phyloP scores from a whole-genome alignment of 441 rosid species.

The Mallotus repandus region DNA sequence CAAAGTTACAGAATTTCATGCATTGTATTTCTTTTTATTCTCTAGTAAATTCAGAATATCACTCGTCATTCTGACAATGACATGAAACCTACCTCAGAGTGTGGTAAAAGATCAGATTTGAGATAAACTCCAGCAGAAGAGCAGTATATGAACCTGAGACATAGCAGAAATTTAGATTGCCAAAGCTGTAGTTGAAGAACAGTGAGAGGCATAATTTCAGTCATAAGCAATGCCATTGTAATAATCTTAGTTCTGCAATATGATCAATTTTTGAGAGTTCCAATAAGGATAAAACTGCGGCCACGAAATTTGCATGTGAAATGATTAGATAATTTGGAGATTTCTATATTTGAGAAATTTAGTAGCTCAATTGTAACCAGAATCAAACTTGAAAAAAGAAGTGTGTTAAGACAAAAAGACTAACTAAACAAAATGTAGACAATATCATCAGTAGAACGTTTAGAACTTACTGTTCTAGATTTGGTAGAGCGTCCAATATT shows the following conservation, averaged over 20 bases:
- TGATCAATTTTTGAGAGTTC: neutral
- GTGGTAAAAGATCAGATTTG: conserved; percentile 82
- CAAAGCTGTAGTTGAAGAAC: neutral
- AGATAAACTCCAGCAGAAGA: conserved; percentile 96
- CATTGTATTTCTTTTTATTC: neutral
- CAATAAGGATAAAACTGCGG: neutral
- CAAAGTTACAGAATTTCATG: neutral
- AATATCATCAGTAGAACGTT: conserved; percentile 11
- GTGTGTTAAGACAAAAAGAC: neutral
- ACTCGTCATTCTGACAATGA: too few relatives aligned
- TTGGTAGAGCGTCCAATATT: conserved; percentile 83
- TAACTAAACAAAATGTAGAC: neutral
- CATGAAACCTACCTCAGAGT: conserved; percentile 53
- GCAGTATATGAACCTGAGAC: conserved; percentile 86
- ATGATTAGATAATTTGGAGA: too few relatives aligned
- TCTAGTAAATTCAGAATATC: neutral
- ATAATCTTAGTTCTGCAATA: neutral
- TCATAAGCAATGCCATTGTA: neutral
- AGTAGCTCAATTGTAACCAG: neutral
- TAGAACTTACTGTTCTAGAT: conserved; percentile 73
- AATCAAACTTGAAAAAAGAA: neutral
- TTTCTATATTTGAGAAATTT: neutral
- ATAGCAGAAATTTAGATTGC: conserved; percentile 22
- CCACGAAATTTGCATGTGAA: neutral
- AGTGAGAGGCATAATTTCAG: neutral